A percentile compares a stretch with the other conserved stretches of the same genome.
Conservation (phyloP, 1,139 yeast genomes). For the Suhomyces choctaworum region DNA sequence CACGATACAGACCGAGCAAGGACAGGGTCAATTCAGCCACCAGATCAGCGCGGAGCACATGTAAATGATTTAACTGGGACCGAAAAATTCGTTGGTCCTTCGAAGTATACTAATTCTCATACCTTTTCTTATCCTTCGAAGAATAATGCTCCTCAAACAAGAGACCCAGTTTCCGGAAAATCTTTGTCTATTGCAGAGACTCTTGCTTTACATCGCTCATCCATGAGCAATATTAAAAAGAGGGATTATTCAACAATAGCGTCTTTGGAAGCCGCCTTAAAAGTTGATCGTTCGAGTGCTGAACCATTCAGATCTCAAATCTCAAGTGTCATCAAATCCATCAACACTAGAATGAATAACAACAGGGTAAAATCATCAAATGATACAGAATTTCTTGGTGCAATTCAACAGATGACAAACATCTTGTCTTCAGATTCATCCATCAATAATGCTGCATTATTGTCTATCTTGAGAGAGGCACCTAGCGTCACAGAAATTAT, state of each 20-base stretch:
- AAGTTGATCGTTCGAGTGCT: conserved; percentile 18
- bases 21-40: neutral
- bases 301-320: conserved; percentile 30
- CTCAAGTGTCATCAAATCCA: conserved; percentile 25
- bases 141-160: neutral
- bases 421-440: conserved; percentile 23
- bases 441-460: conserved; percentile 7
- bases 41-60: neutral
- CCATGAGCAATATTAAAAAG: conserved; percentile 31
- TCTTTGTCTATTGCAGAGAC: conserved; percentile 64
- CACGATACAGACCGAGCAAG: neutral
- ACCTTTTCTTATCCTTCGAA: neutral
- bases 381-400: conserved; percentile 36
- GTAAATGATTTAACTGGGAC: conserved; percentile 1
- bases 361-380: conserved; percentile 15
- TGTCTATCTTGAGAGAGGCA: conserved; percentile 16
- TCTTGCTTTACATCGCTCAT: conserved; percentile 55
- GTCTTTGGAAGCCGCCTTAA: conserved; percentile 27
- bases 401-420: conserved; percentile 45
- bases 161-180: conserved; percentile 15
- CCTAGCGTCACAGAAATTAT: conserved; percentile 26
- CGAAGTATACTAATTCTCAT: neutral
- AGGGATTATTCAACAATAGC: conserved; percentile 29
- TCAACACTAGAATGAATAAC: conserved; percentile 15
- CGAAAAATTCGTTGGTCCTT: neutral